Evolutionary conservation across 2,329 filamentous ascomycete species (phyloP), one percentile per base, ranked within the genome.

Genomic region (Orbilia brochopaga): DNA sequence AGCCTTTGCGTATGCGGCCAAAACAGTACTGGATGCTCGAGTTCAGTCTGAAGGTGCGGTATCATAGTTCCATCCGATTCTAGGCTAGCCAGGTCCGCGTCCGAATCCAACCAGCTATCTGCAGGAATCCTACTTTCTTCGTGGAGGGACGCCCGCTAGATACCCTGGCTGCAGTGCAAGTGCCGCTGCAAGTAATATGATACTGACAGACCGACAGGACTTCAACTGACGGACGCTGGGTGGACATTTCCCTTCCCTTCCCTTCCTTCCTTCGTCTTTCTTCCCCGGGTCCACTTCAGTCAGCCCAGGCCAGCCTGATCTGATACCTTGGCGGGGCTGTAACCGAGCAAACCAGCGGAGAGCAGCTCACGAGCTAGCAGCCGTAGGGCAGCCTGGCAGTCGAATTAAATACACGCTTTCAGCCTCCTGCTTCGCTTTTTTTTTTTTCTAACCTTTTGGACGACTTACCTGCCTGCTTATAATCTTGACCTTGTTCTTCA

Each of bases 41-140:
- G 5, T 17, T 42, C 4, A 42, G n/a, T 4, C 37, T 6, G 37
- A 13, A 4, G 37, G 37, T 42, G 37, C 37, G 11, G 37, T 42
- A 42, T 42, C 44, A 48, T 48, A 48, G n/a, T 48, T 32, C 44
- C 7, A 23, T 19, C 44, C n/a, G 19, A 48, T 48, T 42, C 37
- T 42, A 19, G n/a, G 44, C 44, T 48, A 48, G 19, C 44, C 44
- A 23, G 8, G 8, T 4, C 19, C 5, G 44, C 27, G 8, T 32
- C 27, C 27, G 27, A 32, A 32, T 32, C 27, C 27, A 32, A 32
- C 27, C 27, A 32, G 54, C 58, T 55, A 50, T 59, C 58, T 70
- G 66, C 66, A 70, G 66, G 59, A 70, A 70, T 63, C 58, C 59
- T 70, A 70, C 59, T 63, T 63, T 56, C 40, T 44, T 44, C 35